Conservation (phyloP, 148 eudicot species). For the Polygonum maritimum region DNA sequence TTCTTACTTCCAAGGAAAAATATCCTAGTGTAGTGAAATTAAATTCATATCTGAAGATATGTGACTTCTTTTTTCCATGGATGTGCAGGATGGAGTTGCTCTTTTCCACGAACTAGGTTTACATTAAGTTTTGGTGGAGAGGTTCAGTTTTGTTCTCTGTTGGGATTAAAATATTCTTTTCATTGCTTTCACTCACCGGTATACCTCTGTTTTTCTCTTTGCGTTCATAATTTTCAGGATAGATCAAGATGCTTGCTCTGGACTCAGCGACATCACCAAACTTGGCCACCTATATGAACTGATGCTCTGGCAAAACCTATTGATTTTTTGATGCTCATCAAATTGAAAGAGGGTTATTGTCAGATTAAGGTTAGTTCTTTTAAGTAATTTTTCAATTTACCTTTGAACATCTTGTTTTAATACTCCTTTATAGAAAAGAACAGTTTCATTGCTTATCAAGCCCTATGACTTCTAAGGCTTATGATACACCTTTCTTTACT, state of each 20-base stretch:
- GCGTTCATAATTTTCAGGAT: constrained; percentile 42
- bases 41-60: background rate
- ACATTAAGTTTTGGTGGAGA: constrained; percentile 85
- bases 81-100: constrained; percentile 83
- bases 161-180: background rate
- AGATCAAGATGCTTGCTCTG: constrained; percentile 93
- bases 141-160: constrained; percentile 29
- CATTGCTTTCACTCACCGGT: constrained; percentile 12
- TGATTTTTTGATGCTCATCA: constrained; percentile 78
- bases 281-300: constrained; percentile 96
- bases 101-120: constrained; percentile 67
- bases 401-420: background rate
- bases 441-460: background rate
- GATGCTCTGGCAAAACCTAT: constrained; percentile 80
- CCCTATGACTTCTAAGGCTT: background rate
- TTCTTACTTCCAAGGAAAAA: background rate
- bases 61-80: constrained; percentile 4
- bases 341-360: constrained; percentile 79
- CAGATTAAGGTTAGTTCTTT: constrained; percentile 62
- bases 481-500: background rate
- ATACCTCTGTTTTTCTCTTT: background rate
- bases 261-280: constrained; percentile 99
- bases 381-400: background rate
- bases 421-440: background rate
- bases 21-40: background rate